Percentiles rank a stretch among this genome's conserved stretches.
phyloP scores from a whole-genome alignment of 345 rosid genomes.

The Carallia brachiata region DNA sequence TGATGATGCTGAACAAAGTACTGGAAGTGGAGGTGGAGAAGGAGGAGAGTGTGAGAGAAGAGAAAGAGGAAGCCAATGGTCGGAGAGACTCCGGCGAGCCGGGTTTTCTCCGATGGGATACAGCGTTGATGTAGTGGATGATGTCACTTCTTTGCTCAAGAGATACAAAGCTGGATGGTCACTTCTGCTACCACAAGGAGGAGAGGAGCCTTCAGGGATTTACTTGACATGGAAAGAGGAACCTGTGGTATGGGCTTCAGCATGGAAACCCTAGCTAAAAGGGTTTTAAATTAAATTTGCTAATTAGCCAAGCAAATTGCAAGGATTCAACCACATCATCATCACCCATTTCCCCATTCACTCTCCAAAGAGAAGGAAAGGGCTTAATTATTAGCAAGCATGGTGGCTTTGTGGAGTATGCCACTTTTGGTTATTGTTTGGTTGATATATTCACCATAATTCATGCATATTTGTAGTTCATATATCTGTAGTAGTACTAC shows the following conservation, averaged over 20 bases:
- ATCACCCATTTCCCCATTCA: not conserved
- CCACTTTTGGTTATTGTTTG: not conserved
- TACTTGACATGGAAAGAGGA: constrained; percentile 74
- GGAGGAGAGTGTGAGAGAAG: constrained; percentile 47
- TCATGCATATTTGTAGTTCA: constrained; percentile 25
- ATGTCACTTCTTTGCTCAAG: constrained; percentile 69
- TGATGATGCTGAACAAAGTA: constrained; percentile 19
- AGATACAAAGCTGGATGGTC: constrained; percentile 63
- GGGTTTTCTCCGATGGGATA: constrained; percentile 37
- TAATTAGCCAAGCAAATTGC: not conserved
- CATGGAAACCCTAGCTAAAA: constrained; percentile 64
- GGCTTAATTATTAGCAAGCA: not conserved
- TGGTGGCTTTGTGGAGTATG: not conserved
- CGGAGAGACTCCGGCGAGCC: constrained; percentile 35
- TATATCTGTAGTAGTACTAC: constrained; percentile 6
- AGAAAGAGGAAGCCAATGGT: constrained; percentile 67
- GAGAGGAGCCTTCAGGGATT: constrained; percentile 37
- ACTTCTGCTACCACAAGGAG: constrained; percentile 35
- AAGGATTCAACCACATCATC: too few species aligned
- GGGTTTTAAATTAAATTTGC: not conserved
- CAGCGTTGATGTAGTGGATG: constrained; percentile 69
- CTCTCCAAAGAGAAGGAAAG: not conserved
- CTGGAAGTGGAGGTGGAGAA: not conserved
- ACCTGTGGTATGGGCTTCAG: constrained; percentile 68
- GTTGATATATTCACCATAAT: not conserved